A percentile compares a stretch with the other conserved stretches of the same genome.
phyloP scores from a whole-genome alignment of 805 yeast species.

The Candida namnaoensis region DNA sequence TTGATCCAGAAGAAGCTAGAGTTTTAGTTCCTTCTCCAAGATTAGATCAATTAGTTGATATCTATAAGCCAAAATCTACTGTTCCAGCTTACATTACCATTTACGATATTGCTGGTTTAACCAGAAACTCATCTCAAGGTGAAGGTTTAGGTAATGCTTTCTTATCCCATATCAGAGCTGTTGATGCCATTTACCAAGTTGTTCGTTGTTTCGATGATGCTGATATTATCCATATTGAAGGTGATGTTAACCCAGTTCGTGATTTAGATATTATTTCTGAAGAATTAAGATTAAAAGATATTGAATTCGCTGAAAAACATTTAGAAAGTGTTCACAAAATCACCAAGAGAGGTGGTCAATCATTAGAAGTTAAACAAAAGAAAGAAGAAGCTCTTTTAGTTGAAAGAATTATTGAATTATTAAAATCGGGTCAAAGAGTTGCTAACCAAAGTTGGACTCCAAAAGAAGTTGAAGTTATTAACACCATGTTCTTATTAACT shows the following conservation, averaged over 20 bases:
- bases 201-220: constrained; percentile 98
- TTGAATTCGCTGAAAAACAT: constrained; percentile 86
- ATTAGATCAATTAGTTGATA: constrained; percentile 64
- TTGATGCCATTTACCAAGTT: constrained; percentile 96
- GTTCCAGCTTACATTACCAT: constrained; percentile 92
- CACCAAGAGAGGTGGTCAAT: constrained; percentile 83
- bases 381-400: constrained; percentile 77
- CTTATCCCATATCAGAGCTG: constrained; percentile 93
- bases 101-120: constrained; percentile 96
- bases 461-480: constrained; percentile 87
- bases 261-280: constrained; percentile 88
- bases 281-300: constrained; percentile 93
- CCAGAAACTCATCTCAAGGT: constrained; percentile 94
- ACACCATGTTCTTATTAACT: constrained; percentile 77
- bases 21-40: constrained; percentile 89
- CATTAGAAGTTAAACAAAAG: constrained; percentile 81
- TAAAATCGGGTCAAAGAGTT: constrained; percentile 82
- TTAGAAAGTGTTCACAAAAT: constrained; percentile 70
- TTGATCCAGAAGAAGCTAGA: constrained; percentile 97
- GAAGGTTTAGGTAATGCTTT: constrained; percentile 98
- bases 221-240: constrained; percentile 94
- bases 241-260: constrained; percentile 91
- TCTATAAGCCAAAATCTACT: constrained; percentile 76
- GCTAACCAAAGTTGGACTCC: constrained; percentile 82
- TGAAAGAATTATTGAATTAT: constrained; percentile 61